A percentile compares a stretch with the other conserved stretches of the same genome.
Conservation (phyloP, 1,139 yeast genomes). For the Candida pseudoviswanathii region DNA sequence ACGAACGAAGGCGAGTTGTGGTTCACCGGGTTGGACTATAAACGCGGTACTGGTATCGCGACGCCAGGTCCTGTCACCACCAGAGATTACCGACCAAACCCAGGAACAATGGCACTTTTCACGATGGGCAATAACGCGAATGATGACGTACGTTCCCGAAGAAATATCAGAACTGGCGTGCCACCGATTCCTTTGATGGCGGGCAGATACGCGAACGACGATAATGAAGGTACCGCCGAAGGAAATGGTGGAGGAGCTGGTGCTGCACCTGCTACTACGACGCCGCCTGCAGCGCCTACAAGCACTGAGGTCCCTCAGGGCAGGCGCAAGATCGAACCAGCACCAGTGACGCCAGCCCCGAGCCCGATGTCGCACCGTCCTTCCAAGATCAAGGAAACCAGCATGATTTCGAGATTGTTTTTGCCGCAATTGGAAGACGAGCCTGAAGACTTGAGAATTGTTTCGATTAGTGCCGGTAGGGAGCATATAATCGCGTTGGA, state of each 20-base stretch:
- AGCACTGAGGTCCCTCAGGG: slow-evolving; percentile 10
- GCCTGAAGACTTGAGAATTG: slow-evolving; percentile 28
- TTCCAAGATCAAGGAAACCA: slow-evolving; percentile 26
- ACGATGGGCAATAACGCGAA: slow-evolving; percentile 10
- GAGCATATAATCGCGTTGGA: slow-evolving; percentile 68
- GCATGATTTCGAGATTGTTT: slow-evolving; percentile 29
- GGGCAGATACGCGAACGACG: slow-evolving; percentile 9
- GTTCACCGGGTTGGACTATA: slow-evolving; percentile 56
- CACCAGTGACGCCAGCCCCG: background rate
- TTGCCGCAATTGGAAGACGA: slow-evolving; percentile 23
- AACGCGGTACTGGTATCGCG: slow-evolving; percentile 15
- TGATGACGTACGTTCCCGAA: slow-evolving; percentile 11
- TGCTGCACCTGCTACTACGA: slow-evolving; percentile 22
- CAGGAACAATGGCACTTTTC: slow-evolving; percentile 22
- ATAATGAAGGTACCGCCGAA: slow-evolving; percentile 4
- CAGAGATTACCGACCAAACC: slow-evolving; percentile 27
- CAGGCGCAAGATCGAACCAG: slow-evolving; percentile 14
- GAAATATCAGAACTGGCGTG: slow-evolving; percentile 12
- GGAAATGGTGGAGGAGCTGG: background rate
- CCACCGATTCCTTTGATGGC: slow-evolving; percentile 14
- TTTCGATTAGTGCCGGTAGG: slow-evolving; percentile 64
- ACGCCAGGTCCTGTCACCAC: slow-evolving; percentile 24
- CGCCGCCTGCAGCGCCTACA: slow-evolving; percentile 21
- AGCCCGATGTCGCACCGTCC: slow-evolving; percentile 6
- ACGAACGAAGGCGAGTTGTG: slow-evolving; percentile 56